A percentile compares a stretch with the other conserved stretches of the same genome.
These are phyloP conservation scores for Salix koriyanagi DNA, from an alignment of 345 rosid species.

Conservation along the genomic window DNA sequence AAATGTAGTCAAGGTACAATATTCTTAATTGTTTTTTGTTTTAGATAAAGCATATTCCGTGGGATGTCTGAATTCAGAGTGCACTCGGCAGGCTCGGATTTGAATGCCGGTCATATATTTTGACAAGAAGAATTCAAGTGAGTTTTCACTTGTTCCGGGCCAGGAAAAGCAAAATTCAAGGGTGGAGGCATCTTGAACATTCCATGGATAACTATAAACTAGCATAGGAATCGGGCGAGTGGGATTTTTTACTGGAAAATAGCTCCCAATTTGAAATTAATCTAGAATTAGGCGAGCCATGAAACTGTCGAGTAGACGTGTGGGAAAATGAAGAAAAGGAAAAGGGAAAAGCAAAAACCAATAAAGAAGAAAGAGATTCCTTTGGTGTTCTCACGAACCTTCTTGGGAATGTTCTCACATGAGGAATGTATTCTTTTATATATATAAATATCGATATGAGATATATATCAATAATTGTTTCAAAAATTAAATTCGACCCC, in stretches of 20 bases:
- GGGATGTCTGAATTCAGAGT: background rate
- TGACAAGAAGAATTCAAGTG: background rate
- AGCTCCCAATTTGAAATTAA: background rate
- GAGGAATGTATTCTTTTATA: too few species aligned
- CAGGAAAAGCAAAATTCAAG: background rate
- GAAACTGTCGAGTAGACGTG: background rate
- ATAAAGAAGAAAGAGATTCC: background rate
- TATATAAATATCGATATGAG: too few species aligned
- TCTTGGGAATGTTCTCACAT: too few species aligned
- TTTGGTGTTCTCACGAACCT: too few species aligned
- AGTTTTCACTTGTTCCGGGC: background rate
- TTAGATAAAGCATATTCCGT: background rate
- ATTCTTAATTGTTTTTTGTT: background rate
- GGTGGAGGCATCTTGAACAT: background rate
- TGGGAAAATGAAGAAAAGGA: background rate
- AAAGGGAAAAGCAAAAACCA: background rate
- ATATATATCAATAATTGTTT: too few species aligned
- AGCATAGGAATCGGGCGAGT: background rate
- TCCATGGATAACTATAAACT: background rate
- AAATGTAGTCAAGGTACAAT: fast-evolving
- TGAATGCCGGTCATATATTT: background rate
- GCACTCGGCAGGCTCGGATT: background rate
- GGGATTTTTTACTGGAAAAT: background rate
- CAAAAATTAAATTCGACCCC: too few species aligned
- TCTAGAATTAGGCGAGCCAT: background rate